Evolutionary conservation across 139 green algal genomes (phyloP).

Genomic region (Zygnema cylindricum): DNA sequence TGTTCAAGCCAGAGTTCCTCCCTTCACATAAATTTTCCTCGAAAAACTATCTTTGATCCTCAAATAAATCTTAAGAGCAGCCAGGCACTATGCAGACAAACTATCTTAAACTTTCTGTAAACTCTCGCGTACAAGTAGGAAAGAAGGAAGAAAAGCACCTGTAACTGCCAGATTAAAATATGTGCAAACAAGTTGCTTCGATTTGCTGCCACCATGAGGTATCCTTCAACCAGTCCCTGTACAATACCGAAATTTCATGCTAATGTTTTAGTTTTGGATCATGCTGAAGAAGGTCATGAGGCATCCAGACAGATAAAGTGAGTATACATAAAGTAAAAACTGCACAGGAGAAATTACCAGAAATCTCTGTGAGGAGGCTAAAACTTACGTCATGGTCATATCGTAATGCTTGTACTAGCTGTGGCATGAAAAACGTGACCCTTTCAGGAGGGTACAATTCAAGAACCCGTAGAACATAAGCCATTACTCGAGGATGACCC

Average conservation of each 20-base stretch:
- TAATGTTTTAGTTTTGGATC: too few species aligned
- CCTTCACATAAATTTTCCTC: too few species aligned
- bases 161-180: conserved; percentile 86
- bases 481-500: conserved; percentile 56
- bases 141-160: conserved; percentile 66
- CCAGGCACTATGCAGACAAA: too few species aligned
- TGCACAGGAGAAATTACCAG: too few species aligned
- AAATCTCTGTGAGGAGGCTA: too few species aligned
- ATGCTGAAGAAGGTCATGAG: too few species aligned
- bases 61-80: too few species aligned
- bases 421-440: conserved; percentile 81
- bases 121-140: too few species aligned
- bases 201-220: conserved; percentile 74
- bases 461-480: conserved; percentile 57
- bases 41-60: too few species aligned
- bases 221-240: conserved; percentile 69
- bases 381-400: conserved; percentile 61
- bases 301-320: too few species aligned
- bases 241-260: neutral
- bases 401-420: conserved; percentile 85
- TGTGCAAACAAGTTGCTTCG: conserved; percentile 82
- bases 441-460: conserved; percentile 51
- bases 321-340: too few species aligned
- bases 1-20: neutral
- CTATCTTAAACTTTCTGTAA: too few species aligned